Evolutionary conservation across 805 yeast species (phyloP), one percentile per base, ranked within the genome.

Genomic region (Ogataea naganishii): DNA sequence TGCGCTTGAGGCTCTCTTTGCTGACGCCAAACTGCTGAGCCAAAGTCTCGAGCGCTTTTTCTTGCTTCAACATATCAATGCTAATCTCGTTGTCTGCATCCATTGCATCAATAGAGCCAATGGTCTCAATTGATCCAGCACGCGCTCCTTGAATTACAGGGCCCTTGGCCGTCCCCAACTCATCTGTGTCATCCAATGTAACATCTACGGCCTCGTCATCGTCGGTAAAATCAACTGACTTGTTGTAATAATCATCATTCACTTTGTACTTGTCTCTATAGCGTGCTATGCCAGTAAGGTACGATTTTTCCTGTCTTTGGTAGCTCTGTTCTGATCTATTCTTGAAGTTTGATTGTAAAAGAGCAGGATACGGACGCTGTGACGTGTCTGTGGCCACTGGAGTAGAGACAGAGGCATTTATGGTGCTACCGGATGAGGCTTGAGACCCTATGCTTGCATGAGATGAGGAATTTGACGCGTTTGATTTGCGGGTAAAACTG

Each of bases 191-290:
- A 17, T 47, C 54, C 5, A 35, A 44, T 6, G 41, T 38, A 1
- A 34, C 40, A 24, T 40, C 51, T 6, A 38, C 44, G 14, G 48
- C 49, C 11, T 54, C 61, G 6, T 48, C 53, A 19, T 49, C 60
- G 7, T 52, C 56, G 24, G 41, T 48, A 12, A 41, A 43, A 3
- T 31, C 40, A 24, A 69, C 66, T 3, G 72, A 71, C 39, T 66
- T 69, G 29, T 71, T 69, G 42, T 70, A 70, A 41, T 70, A 69
- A 40, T 72, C 77, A 38, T 71, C 75, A 14, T 56, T 66, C 30
- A 45, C 47, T 17, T 44, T 42, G 30, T 48, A 52, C 26, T 45
- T 41, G 32, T 58, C 51, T 36, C 39, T 49, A 29, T 44, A 49
- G 25, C 49, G 49, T 13, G 46, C 50, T 35, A 72, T 67, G 27